Conservation (phyloP, 768 basidiomycete genomes). For the Lepiota brunneoincarnata region DNA sequence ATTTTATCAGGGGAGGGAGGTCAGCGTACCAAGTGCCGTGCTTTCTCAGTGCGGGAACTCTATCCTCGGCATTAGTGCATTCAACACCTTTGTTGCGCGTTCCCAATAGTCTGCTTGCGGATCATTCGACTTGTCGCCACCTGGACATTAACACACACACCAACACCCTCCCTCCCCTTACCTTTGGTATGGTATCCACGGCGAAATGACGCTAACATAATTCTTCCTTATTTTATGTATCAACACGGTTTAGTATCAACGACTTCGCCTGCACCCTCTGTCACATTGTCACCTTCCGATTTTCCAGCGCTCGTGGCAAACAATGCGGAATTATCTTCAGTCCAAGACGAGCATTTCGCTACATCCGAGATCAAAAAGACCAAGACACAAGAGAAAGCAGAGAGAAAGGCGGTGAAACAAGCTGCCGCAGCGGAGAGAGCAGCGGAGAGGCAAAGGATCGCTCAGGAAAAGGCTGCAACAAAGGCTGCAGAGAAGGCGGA, state of each 20-base stretch:
- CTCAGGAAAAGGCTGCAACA: conserved; percentile 55
- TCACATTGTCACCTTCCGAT: conserved; percentile 63
- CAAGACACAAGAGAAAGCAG: conserved; percentile 9
- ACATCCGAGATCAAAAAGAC: conserved; percentile 2
- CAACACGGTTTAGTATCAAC: conserved; percentile 36
- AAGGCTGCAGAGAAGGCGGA: conserved; percentile 66
- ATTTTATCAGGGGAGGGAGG: conserved; percentile 74
- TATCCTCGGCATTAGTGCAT: conserved; percentile 66
- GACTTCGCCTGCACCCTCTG: conserved; percentile 47
- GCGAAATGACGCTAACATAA: conserved; percentile 46
- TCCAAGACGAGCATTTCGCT: conserved; percentile 12
- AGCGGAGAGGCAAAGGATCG: conserved; percentile 33
- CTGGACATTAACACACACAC: conserved; percentile 14
- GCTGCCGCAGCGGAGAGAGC: conserved; percentile 30
- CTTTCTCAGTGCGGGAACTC: conserved; percentile 86
- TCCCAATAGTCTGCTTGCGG: conserved; percentile 26
- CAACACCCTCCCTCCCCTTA: conserved; percentile 42
- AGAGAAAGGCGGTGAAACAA: conserved; percentile 15
- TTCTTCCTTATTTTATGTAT: conserved; percentile 38
- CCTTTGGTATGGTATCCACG: conserved; percentile 41
- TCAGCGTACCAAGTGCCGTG: conserved; percentile 85
- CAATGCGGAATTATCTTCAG: conserved; percentile 27
- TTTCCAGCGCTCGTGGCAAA: conserved; percentile 66
- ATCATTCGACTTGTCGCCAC: conserved; percentile 22
- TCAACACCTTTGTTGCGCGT: conserved; percentile 33